Evolutionary conservation across 2,329 filamentous ascomycete genomes (phyloP).

Genomic region (Colletotrichum endophyticum): DNA sequence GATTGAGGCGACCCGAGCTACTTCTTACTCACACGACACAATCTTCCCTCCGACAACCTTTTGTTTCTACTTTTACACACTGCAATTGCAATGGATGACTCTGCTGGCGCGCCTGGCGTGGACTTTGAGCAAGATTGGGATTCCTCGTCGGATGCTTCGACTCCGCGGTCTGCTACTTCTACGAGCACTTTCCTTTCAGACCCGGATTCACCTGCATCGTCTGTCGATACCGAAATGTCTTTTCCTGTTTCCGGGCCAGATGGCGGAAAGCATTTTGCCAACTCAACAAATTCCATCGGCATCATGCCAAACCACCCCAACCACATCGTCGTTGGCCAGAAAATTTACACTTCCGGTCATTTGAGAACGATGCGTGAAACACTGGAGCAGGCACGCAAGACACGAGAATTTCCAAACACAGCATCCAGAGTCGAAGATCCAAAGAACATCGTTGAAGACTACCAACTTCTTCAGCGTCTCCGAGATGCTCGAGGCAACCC

Average conservation of each 20-base stretch:
- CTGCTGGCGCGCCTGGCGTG: not conserved
- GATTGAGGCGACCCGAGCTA: not conserved
- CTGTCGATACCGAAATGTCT: not conserved
- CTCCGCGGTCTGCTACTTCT: not conserved
- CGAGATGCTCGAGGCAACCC: not conserved
- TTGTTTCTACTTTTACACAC: not conserved
- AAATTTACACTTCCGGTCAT: rapidly evolving
- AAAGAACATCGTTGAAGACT: not conserved
- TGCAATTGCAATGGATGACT: not conserved
- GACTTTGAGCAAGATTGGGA: not conserved
- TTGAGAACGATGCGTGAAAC: rapidly evolving
- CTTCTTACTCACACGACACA: not conserved
- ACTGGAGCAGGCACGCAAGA: not conserved
- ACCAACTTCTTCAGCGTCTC: not conserved
- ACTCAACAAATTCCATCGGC: rapidly evolving
- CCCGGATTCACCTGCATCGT: not conserved
- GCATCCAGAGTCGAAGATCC: not conserved
- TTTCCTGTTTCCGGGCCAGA: rapidly evolving
- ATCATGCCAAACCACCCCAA: not conserved
- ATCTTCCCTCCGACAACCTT: not conserved
- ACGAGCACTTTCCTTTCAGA: not conserved
- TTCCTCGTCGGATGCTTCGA: not conserved
- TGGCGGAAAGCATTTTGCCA: rapidly evolving
- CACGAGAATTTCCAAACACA: not conserved
- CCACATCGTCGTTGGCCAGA: not conserved